Percentiles rank a stretch among this genome's conserved stretches.
These are phyloP conservation scores for Candida succiphila DNA, from an alignment of 805 yeast genomes.

Conservation along the genomic window DNA sequence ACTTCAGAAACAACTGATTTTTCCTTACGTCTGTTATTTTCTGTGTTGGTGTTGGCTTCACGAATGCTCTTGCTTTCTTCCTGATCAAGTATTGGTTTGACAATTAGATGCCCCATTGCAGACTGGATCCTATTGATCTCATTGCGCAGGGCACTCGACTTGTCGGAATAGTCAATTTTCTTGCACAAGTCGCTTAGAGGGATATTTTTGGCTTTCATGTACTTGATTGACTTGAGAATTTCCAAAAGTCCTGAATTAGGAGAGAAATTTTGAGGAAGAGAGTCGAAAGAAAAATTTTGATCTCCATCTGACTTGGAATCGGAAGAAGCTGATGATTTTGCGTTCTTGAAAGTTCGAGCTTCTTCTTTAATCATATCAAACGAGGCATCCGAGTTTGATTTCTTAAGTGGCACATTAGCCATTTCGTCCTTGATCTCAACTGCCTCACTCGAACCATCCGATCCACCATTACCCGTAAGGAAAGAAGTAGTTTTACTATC, in stretches of 20 bases:
- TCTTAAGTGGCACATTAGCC: conserved; percentile 4
- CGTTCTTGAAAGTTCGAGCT: conserved; percentile 9
- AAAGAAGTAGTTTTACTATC: neutral
- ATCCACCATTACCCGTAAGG: neutral
- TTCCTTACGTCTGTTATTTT: neutral
- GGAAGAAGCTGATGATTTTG: conserved; percentile 8
- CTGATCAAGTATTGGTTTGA: neutral
- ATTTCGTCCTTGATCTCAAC: conserved; percentile 6
- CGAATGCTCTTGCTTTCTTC: neutral
- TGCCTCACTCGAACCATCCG: conserved; percentile 2
- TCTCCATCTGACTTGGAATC: conserved; percentile 26
- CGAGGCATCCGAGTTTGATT: conserved; percentile 5
- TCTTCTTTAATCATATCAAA: conserved; percentile 11
- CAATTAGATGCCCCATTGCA: too few relatives aligned
- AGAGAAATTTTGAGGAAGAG: conserved; percentile 18
- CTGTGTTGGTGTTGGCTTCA: neutral
- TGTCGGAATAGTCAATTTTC: neutral
- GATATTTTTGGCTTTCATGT: conserved; percentile 29
- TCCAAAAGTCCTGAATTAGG: conserved; percentile 25
- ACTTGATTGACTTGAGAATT: conserved; percentile 28
- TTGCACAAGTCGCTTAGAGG: conserved; percentile 23
- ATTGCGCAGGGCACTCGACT: neutral
- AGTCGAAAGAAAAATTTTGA: conserved; percentile 13
- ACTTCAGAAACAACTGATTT: neutral
- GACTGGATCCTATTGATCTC: neutral